Evolutionary conservation across 176 grass and related monocot genomes (phyloP), one percentile per base, ranked within the genome.

Genomic region (Coix lacrymajobi): DNA sequence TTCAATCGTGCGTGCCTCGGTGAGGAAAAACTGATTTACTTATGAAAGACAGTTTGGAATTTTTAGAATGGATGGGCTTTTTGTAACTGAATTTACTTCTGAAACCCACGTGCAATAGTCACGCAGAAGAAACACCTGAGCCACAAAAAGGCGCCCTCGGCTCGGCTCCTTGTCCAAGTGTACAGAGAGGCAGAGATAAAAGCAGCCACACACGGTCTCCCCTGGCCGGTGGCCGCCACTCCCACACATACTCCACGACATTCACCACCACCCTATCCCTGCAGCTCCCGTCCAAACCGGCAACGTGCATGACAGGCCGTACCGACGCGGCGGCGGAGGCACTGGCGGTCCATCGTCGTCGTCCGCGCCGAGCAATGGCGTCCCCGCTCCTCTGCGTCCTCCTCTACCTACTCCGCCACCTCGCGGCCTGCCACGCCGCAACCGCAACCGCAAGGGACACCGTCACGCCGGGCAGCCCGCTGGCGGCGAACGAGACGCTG

Each of bases 401-500:
- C 40, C 36, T 80, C 62, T n/a, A 20, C 60, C 45, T 32, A 41
- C 19, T 85, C 13, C 15, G 68, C 15, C 33, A 63, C 60, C 24
- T 73, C 63, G 14, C 36, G 7, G 22, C 65, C n/a, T 29, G 78
- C 78, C 37, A 66, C 30, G 86, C 15, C 44, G 85, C 41, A n/a
- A n/a, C 8, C 19, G 84, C 56, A 10, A 4, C 38, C 5, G 26
- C 58, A 6, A 71, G 84, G 58, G 90, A 92, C 83, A 63, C 68
- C 78, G 36, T 92, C 66, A 72, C 71, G 56, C 77, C 73, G 31
- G 71, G 45, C 84, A 32, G 8, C 20, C 87, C 90, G 60, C 90
- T 92, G 34, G n/a, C 16, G 24, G 70, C 71, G 11, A 80, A 83
- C 75, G 79, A 86, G 71, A 92, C 84, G 29, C 29, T 92, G 67